Evolutionary conservation across 177 flowering plant species (phyloP).

Genomic region (Viscum album): DNA sequence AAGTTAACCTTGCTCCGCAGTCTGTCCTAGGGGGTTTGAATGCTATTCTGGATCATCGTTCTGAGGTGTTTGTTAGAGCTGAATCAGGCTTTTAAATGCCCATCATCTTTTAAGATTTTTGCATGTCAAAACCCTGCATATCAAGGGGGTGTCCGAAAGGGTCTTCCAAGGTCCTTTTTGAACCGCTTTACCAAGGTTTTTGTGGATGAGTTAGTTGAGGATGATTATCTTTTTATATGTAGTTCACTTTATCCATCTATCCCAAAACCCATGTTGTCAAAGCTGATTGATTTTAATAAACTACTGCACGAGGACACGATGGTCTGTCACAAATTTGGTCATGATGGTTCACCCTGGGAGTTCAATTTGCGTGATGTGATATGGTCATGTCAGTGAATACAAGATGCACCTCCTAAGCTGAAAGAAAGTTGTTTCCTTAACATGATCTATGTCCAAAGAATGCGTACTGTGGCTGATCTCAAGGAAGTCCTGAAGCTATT

Average conservation of each 20-base stretch:
- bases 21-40: constrained; percentile 98
- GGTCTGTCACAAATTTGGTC: constrained; percentile 58
- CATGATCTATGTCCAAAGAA: constrained; percentile 66
- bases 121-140: constrained; percentile 93
- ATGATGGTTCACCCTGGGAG: constrained; percentile 97
- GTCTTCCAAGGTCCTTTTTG: constrained; percentile 89
- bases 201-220: constrained; percentile 74
- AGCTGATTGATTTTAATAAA: constrained; percentile 64
- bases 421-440: constrained; percentile 54
- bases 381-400: constrained; percentile 72
- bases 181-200: constrained; percentile 97
- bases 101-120: constrained; percentile 78
- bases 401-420: constrained; percentile 46
- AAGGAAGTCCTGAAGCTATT: constrained; percentile 48
- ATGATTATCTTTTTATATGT: constrained; percentile 69
- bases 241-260: constrained; percentile 57
- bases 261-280: constrained; percentile 38
- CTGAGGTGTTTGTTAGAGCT: constrained; percentile 92
- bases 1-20: constrained; percentile 96
- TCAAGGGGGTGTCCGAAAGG: constrained; percentile 98
- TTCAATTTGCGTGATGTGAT: constrained; percentile 89
- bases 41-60: constrained; percentile 94
- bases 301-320: constrained; percentile 64
- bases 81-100: constrained; percentile 60
- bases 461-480: constrained; percentile 79